Conservation (phyloP, 257 asterid species). For the Solanum ossicruentum region DNA sequence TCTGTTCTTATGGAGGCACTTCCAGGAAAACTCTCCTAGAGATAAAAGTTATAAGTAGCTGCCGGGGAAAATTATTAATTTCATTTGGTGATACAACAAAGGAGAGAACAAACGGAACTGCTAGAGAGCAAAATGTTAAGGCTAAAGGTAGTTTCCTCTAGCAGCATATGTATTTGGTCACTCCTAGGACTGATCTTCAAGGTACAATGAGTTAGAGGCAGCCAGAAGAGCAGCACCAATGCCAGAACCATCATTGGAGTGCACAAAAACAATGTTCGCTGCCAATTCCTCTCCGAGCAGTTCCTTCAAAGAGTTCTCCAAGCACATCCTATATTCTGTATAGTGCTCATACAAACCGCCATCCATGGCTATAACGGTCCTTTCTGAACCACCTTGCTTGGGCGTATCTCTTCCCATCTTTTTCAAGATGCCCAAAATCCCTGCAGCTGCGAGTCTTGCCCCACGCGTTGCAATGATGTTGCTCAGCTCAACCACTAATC, state of each 20-base stretch:
- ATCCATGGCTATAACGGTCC: slow-evolving; percentile 70
- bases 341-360: slow-evolving; percentile 80
- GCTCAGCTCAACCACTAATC: slow-evolving; percentile 47
- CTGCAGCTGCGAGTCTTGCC: slow-evolving; percentile 80
- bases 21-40: not conserved
- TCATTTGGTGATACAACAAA: not conserved
- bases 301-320: slow-evolving; percentile 45
- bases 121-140: not conserved
- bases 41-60: not conserved
- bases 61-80: not conserved
- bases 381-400: slow-evolving; percentile 22
- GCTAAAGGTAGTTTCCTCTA: not conserved
- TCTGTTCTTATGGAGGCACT: not conserved
- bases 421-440: slow-evolving; percentile 57
- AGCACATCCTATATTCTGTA: slow-evolving; percentile 39
- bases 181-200: slow-evolving; percentile 11
- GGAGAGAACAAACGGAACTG: not conserved
- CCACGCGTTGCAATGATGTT: slow-evolving; percentile 61
- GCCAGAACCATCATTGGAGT: slow-evolving; percentile 80
- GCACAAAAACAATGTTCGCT: slow-evolving; percentile 33
- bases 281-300: slow-evolving; percentile 40
- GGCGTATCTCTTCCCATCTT: slow-evolving; percentile 58
- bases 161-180: not conserved
- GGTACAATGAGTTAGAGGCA: slow-evolving; percentile 54
- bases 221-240: slow-evolving; percentile 89